These are phyloP conservation scores for Colletotrichum paranaense DNA, from an alignment of 2,329 filamentous ascomycete species.

Conservation along the genomic window DNA sequence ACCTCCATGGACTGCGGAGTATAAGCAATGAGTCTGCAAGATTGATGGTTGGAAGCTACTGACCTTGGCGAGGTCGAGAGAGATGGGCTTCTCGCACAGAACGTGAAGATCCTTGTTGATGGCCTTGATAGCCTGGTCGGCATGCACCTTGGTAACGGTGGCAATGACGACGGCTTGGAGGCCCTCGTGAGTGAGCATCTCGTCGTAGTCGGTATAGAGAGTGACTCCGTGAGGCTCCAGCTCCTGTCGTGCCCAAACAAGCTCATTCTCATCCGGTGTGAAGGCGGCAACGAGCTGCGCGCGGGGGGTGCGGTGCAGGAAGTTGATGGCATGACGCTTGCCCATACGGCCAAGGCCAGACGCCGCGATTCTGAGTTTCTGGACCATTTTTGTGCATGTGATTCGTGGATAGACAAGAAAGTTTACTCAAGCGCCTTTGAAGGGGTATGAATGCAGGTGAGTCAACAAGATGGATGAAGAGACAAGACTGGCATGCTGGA, in stretches of 20 bases:
- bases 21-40: neutral
- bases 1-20: constrained; percentile 65
- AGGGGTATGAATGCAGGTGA: neutral
- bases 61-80: constrained; percentile 68
- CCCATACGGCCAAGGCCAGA: constrained; percentile 65
- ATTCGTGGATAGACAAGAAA: too few relatives aligned
- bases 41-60: neutral
- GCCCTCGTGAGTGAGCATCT: constrained; percentile 55
- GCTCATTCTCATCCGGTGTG: constrained; percentile 55
- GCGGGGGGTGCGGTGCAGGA: constrained; percentile 56
- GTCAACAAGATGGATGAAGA: neutral
- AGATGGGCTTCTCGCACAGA: constrained; percentile 69
- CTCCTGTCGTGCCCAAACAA: constrained; percentile 55
- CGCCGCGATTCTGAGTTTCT: constrained; percentile 54
- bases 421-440: neutral
- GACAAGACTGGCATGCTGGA: neutral
- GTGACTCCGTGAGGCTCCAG: constrained; percentile 55
- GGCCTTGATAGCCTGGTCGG: constrained; percentile 66
- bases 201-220: constrained; percentile 56
- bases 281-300: constrained; percentile 62
- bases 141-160: constrained; percentile 63
- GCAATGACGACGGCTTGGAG: constrained; percentile 55
- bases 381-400: constrained; percentile 5
- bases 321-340: constrained; percentile 60
- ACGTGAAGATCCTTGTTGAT: constrained; percentile 66